Percentiles rank a stretch among this genome's conserved stretches.
These are phyloP conservation scores for Ogataea kodamae DNA, from an alignment of 805 yeast species.

Conservation along the genomic window DNA sequence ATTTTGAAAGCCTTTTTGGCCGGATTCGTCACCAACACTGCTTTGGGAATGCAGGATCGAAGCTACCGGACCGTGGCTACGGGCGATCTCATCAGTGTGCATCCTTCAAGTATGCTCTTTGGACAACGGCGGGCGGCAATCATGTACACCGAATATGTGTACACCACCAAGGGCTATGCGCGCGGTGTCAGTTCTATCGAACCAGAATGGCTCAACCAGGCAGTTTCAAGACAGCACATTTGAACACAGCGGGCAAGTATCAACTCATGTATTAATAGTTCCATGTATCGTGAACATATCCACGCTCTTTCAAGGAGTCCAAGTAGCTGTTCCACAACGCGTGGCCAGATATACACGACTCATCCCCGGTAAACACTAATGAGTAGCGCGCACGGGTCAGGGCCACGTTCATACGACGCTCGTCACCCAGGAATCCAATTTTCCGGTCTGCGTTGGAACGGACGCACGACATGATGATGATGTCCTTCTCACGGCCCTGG, in stretches of 20 bases:
- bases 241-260: slow-evolving; percentile 13
- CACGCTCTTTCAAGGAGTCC: slow-evolving; percentile 35
- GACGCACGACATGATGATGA: slow-evolving; percentile 74
- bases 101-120: slow-evolving; percentile 85
- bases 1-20: slow-evolving; percentile 75
- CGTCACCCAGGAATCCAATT: slow-evolving; percentile 62
- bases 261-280: slow-evolving; percentile 1
- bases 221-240: slow-evolving; percentile 53
- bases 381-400: slow-evolving; percentile 67
- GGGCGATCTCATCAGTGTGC: slow-evolving; percentile 83
- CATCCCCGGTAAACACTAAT: slow-evolving; percentile 59
- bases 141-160: slow-evolving; percentile 93
- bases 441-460: slow-evolving; percentile 54
- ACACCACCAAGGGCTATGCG: slow-evolving; percentile 89
- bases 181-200: slow-evolving; percentile 81
- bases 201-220: slow-evolving; percentile 80
- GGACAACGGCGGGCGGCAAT: slow-evolving; percentile 81
- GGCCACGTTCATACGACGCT: slow-evolving; percentile 66
- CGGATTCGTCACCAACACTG: slow-evolving; percentile 86
- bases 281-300: slow-evolving; percentile 26
- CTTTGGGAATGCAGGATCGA: slow-evolving; percentile 92
- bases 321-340: slow-evolving; percentile 50
- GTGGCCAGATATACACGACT: slow-evolving; percentile 46
- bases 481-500: slow-evolving; percentile 88
- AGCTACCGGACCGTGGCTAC: slow-evolving; percentile 81